Evolutionary conservation across 192 early-diverging fungal species (phyloP), one percentile per base, ranked within the genome.

Genomic region (Podochytrium sp.): DNA sequence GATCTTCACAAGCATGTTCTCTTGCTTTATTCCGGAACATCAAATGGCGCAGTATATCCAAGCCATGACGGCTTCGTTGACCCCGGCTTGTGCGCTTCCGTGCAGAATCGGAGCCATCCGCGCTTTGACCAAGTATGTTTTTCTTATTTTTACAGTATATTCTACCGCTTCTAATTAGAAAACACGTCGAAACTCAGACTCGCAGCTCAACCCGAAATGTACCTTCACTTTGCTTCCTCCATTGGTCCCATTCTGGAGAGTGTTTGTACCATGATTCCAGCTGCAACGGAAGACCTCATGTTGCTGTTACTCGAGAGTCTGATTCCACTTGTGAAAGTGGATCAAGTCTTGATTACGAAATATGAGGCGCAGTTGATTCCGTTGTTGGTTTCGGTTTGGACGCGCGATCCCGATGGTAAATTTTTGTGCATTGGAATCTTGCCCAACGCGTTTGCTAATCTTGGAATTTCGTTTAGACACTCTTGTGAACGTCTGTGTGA

Each of bases 1-100:
- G 60, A 91, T 95, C 20, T 96, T 96, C 86, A 87, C 91, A 1
- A 91, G 90, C 52, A 86, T 91, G 72, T 93, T 94, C 85, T 89
- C 91, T 20, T 80, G 85, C 12, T 82, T 89, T 23, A 79, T 96
- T 32, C 93, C 93, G 16, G 56, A 81, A 0, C 78, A 88, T 16
- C 83, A 94, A 32, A 84, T 91, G 1, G 58, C 76, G 1, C 88
- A 92, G 43, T 95, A 93, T 79, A 84, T 96, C 47, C 75, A 82
- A 27, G 92, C 92, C n/a, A 90, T 93, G 35, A 90, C 90, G 4
- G 81, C 83, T 38, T 93, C 93, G 0, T 81, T 95, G 51, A 73
- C 84, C 57, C 70, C 81, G 1, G 75, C 75, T 16, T 76, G 79
- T 3, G 80, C 85, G 14, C 65, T 76, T 23, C 83, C 89, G 6